These are phyloP conservation scores for Niveomyces coronatus DNA, from an alignment of 2,329 filamentous ascomycete species.

Conservation along the genomic window DNA sequence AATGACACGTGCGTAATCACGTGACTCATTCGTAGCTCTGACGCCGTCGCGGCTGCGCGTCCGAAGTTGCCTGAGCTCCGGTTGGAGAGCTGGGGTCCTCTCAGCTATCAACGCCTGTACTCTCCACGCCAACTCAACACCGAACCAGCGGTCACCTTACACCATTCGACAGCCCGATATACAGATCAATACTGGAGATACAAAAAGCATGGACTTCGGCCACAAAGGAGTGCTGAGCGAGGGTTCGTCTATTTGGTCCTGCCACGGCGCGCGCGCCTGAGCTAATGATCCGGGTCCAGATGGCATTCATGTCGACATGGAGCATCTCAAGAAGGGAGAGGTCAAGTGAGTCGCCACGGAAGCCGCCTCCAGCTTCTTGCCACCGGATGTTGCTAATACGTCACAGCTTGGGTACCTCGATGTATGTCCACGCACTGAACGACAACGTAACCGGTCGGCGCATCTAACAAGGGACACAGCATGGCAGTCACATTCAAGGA, in stretches of 20 bases:
- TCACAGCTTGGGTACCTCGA: slow-evolving; percentile 83
- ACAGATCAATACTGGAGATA: not conserved
- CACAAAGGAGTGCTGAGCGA: slow-evolving; percentile 52
- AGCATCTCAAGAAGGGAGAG: slow-evolving; percentile 95
- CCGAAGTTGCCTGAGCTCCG: slow-evolving; percentile 12
- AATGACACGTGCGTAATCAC: slow-evolving; percentile 6
- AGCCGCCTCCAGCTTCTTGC: not conserved
- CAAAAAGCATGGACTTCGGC: slow-evolving; percentile 48
- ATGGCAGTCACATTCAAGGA: slow-evolving; percentile 99
- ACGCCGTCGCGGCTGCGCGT: slow-evolving; percentile 11
- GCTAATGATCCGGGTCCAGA: slow-evolving; percentile 43
- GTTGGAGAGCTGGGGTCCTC: slow-evolving; percentile 7
- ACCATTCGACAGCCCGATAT: not conserved
- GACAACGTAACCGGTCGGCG: slow-evolving; percentile 14
- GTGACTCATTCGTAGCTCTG: slow-evolving; percentile 8
- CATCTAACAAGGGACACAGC: slow-evolving; percentile 36
- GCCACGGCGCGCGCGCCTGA: slow-evolving; percentile 11
- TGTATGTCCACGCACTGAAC: slow-evolving; percentile 47
- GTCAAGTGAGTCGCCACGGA: slow-evolving; percentile 65
- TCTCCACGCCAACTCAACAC: not conserved
- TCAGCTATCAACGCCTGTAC: slow-evolving; percentile 1
- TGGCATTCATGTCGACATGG: slow-evolving; percentile 99
- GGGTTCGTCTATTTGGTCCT: slow-evolving; percentile 34
- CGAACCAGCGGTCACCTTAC: not conserved
- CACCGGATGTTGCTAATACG: slow-evolving; percentile 21